Evolutionary conservation across 2,329 filamentous ascomycete species (phyloP).

Genomic region (Lojkania enalia): DNA sequence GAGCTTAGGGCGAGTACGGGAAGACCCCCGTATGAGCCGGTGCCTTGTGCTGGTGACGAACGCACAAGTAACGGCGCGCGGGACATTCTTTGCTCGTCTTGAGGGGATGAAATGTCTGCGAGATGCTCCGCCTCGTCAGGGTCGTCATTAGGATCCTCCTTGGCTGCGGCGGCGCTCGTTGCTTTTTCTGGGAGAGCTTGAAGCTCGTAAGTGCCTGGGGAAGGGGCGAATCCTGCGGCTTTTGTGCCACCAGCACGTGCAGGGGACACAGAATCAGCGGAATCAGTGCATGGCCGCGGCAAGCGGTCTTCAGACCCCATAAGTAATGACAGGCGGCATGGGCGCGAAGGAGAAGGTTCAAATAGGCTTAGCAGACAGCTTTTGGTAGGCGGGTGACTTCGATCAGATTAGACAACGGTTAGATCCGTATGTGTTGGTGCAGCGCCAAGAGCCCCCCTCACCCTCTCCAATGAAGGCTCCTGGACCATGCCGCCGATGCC

Average conservation of each 20-base stretch:
- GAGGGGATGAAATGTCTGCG: slow-evolving; percentile 19
- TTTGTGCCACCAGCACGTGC: slow-evolving; percentile 26
- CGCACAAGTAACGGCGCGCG: slow-evolving; percentile 61
- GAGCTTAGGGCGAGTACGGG: slow-evolving; percentile 50
- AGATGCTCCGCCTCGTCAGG: slow-evolving; percentile 11
- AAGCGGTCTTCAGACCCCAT: slow-evolving; percentile 18
- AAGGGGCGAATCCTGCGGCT: slow-evolving; percentile 19
- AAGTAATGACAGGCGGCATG: slow-evolving; percentile 20
- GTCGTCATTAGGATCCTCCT: slow-evolving; percentile 35
- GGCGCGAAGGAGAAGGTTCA: slow-evolving; percentile 12
- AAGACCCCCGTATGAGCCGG: slow-evolving; percentile 63
- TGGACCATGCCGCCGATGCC: too few relatives aligned
- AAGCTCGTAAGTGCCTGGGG: slow-evolving; percentile 35
- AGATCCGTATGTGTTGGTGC: slow-evolving; percentile 27
- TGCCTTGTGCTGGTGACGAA: slow-evolving; percentile 63
- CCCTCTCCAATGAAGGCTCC: too few relatives aligned
- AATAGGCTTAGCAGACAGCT: slow-evolving; percentile 11
- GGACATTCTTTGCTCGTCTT: slow-evolving; percentile 46
- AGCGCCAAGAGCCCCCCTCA: too few relatives aligned
- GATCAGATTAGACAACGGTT: slow-evolving; percentile 26
- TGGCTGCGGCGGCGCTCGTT: slow-evolving; percentile 30
- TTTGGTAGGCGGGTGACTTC: slow-evolving; percentile 11
- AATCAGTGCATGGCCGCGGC: slow-evolving; percentile 8
- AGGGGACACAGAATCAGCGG: slow-evolving; percentile 24
- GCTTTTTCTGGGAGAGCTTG: slow-evolving; percentile 31